A percentile compares a stretch with the other conserved stretches of the same genome.
These are phyloP conservation scores for Fonsecaea pugnacius DNA, from an alignment of 2,329 filamentous ascomycete genomes.

Conservation along the genomic window DNA sequence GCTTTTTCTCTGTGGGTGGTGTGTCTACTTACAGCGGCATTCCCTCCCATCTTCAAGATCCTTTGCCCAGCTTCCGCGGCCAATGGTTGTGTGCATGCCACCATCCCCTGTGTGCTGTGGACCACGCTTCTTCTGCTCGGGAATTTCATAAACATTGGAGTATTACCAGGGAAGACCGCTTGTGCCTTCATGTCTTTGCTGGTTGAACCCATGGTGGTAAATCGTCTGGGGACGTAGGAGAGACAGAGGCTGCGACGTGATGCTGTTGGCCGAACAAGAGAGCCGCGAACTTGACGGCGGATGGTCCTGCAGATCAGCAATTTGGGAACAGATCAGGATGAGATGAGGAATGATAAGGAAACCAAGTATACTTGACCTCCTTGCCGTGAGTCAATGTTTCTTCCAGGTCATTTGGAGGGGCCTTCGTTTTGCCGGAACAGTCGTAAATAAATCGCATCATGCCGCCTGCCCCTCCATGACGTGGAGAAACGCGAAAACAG, in stretches of 20 bases:
- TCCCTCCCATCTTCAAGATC: slow-evolving; percentile 84
- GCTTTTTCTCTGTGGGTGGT: background rate
- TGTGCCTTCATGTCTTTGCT: slow-evolving; percentile 40
- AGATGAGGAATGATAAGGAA: background rate
- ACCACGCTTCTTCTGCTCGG: slow-evolving; percentile 86
- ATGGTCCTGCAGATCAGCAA: background rate
- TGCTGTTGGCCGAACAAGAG: background rate
- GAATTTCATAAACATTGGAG: slow-evolving; percentile 62
- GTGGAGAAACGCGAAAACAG: slow-evolving; percentile 3
- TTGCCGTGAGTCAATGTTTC: background rate
- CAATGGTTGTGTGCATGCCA: slow-evolving; percentile 85
- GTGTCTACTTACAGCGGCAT: slow-evolving; percentile 74
- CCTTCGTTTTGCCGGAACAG: slow-evolving; percentile 6
- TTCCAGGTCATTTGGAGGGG: background rate
- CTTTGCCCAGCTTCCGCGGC: slow-evolving; percentile 86
- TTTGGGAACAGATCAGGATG: background rate
- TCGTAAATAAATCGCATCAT: slow-evolving; percentile 11
- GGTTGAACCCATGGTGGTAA: slow-evolving; percentile 28
- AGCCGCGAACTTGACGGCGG: background rate
- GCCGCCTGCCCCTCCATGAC: slow-evolving; percentile 9
- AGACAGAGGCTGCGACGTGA: background rate
- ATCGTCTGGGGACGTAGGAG: background rate
- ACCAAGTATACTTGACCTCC: background rate
- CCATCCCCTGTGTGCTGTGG: slow-evolving; percentile 89
- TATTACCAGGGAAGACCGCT: slow-evolving; percentile 56